Base-by-base conservation (phyloP, 495 filamentous ascomycete genomes). In the Tuber borchii region DNA sequence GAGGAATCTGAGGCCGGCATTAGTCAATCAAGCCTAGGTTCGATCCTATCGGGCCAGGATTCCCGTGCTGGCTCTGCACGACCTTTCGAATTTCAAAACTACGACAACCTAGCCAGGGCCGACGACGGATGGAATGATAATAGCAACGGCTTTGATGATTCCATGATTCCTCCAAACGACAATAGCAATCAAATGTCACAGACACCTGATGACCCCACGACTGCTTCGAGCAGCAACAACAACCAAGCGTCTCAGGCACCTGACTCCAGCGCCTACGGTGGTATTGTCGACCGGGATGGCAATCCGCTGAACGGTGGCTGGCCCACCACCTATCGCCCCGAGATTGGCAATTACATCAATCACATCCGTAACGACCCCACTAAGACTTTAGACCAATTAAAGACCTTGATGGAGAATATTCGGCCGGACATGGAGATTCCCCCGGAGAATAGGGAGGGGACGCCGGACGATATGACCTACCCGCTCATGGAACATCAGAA, bases 401-500 rank as follows among this genome's bases (percentile, higher is more conserved):
- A 90, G 75, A 84, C 88, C 14, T 81, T 94, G 19, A 84, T 94
- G 48, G 88, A 90, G 17, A 93, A 92, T 70, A 93, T 94, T 74
- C 88, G 90, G 44, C 90, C 92, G 20, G 92, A 93, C 80, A 87
- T 88, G 75, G 90, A 93, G 2, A 85, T 92, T 9, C 88, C 90
- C 0, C 85, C 85, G 39, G 87, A 90, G 74, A 87, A 90, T 73
- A 87, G 90, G 16, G 90, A 92, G 74, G 90, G 89, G n/a, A 95
- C 92, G 0, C 94, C 94, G 0, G 86, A 87, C 34, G 90, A 87
- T 5, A 88, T 97, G 82, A 88, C 84, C n/a, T 90, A 89, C 71
- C 85, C 87, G 2, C 85, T 97, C 7, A 91, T 94, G 85, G 88
- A 91, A 69, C 94, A 97, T 80, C 94, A 97, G 82, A 92, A 93